phyloP scores from a whole-genome alignment of 31 red algal genomes.

The Odonthalia washingtoniensis region DNA sequence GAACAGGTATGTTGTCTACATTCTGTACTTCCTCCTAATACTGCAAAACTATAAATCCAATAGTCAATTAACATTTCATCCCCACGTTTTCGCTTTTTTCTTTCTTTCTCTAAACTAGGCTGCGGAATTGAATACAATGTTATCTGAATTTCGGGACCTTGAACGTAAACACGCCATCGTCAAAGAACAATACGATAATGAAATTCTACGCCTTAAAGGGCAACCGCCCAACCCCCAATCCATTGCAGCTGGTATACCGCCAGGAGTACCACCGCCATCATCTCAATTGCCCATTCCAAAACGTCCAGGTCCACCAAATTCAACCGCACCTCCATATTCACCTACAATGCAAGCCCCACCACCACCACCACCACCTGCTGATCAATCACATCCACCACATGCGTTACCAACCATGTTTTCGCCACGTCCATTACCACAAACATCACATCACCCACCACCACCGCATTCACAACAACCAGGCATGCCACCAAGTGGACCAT shows the following conservation, averaged over 20 bases:
- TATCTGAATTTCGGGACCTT: constrained; percentile 67
- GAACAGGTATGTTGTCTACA: constrained; percentile 22
- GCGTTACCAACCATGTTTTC: constrained; percentile 28
- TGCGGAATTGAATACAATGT: constrained; percentile 64
- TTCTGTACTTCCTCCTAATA: too few species aligned
- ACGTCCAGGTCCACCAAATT: neutral
- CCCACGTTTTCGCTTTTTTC: neutral
- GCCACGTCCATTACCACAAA: constrained; percentile 7
- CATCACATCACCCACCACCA: constrained; percentile 23
- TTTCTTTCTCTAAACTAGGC: constrained; percentile 2
- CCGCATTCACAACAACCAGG: neutral
- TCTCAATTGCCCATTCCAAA: neutral
- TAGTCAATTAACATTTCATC: too few species aligned
- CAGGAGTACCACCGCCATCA: neutral
- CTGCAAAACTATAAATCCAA: too few species aligned
- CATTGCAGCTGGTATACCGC: neutral
- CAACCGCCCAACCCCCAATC: constrained; percentile 15
- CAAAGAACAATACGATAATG: constrained; percentile 86
- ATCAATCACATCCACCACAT: neutral
- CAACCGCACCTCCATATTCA: neutral
- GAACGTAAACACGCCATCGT: constrained; percentile 84
- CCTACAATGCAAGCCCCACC: neutral
- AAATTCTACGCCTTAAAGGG: constrained; percentile 79
- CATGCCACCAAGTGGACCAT: too few species aligned
- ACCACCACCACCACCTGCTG: neutral